A percentile compares a stretch with the other conserved stretches of the same genome.
Evolutionary conservation across 2,329 filamentous ascomycete genomes (phyloP).

Genomic region (Aureobasidium sp.): DNA sequence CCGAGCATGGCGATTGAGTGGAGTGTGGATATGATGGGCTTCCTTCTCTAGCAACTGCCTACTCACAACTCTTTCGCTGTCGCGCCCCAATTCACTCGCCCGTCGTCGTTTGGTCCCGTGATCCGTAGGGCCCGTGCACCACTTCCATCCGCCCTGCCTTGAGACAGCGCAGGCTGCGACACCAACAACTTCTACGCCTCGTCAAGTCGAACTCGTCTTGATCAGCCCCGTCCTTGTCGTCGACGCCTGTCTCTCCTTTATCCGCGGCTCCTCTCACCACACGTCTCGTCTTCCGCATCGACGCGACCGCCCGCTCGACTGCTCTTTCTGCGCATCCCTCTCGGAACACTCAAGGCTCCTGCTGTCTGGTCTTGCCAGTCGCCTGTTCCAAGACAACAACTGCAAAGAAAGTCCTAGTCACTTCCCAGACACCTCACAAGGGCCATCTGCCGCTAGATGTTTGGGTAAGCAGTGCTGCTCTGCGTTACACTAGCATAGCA

Average conservation of each 20-base stretch:
- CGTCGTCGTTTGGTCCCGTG: neutral
- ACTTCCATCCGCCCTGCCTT: neutral
- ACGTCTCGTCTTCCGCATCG: neutral
- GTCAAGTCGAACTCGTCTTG: neutral
- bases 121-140: neutral
- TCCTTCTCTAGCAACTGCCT: neutral
- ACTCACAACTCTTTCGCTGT: conserved; percentile 1
- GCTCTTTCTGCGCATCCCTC: neutral
- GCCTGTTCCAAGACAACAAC: neutral
- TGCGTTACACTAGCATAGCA: conserved; percentile 8
- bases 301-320: neutral
- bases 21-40: neutral
- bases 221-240: neutral
- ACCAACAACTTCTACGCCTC: neutral
- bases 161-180: neutral
- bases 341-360: neutral
- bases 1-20: conserved; percentile 43
- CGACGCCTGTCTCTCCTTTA: neutral
- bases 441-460: conserved; percentile 12
- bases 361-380: neutral
- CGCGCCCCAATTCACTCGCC: neutral
- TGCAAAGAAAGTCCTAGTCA: neutral
- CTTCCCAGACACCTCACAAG: conserved; percentile 9
- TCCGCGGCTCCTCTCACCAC: neutral
- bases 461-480: conserved; percentile 11